These are phyloP conservation scores for Flaveria bidentis DNA, from an alignment of 129 eudicot species.

Conservation along the genomic window DNA sequence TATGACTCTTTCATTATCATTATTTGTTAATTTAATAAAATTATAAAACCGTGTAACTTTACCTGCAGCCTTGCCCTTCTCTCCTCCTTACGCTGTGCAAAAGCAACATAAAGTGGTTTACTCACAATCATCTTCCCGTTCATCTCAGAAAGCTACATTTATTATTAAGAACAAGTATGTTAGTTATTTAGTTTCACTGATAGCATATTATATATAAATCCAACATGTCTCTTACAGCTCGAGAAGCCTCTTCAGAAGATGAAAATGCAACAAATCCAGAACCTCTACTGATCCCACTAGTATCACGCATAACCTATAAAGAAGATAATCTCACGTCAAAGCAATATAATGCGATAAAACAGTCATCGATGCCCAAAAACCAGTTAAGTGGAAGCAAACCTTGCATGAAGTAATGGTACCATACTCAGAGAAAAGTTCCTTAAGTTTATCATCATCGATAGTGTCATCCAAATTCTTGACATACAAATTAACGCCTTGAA, in stretches of 20 bases:
- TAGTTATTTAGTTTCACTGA: too few species aligned
- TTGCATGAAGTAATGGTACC: not conserved
- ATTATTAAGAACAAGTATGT: too few species aligned
- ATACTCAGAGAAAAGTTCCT: not conserved
- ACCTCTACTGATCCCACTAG: not conserved
- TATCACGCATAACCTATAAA: not conserved
- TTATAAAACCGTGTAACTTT: too few species aligned
- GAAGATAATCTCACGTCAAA: not conserved
- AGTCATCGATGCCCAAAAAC: too few species aligned
- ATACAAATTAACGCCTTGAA: slow-evolving; percentile 8
- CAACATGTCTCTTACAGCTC: not conserved
- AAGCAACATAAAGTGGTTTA: slow-evolving; percentile 81
- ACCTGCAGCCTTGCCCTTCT: slow-evolving; percentile 45
- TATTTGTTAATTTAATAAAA: too few species aligned
- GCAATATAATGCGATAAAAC: too few species aligned
- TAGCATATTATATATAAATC: not conserved
- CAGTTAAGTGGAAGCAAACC: not conserved
- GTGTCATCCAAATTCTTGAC: not conserved
- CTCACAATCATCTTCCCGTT: slow-evolving; percentile 77
- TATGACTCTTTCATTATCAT: too few species aligned
- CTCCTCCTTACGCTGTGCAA: slow-evolving; percentile 79
- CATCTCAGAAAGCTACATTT: slow-evolving; percentile 67
- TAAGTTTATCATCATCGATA: slow-evolving; percentile 1
- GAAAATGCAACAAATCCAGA: slow-evolving; percentile 2
- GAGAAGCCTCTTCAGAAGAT: not conserved